Base-by-base conservation (phyloP, 2,329 filamentous ascomycete species). In the Ophiostoma novo-ulmi region DNA sequence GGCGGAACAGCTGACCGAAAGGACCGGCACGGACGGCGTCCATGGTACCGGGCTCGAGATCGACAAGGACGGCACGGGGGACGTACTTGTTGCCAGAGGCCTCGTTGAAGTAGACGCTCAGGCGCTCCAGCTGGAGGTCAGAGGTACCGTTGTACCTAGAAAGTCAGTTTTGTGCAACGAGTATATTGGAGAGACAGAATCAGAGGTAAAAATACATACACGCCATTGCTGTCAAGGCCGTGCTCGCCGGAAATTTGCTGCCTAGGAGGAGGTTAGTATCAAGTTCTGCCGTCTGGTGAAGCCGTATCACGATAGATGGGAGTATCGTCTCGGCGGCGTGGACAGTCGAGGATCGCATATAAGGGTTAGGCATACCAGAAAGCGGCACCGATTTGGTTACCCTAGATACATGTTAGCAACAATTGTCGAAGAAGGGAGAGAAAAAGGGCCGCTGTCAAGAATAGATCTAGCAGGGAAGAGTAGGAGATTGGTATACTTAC, bases 311-410 rank as follows among this genome's bases (percentile, higher is more conserved):
- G 22, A 58, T 26, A 3, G 52, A 36, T 39, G 8, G 35, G 36
- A 17, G 63, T 10, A 17, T 65, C 58, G 58, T 31, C 22, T 22
- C 52, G 10, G 52, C 1, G 52, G 22, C 22, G 52, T 14, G 8
- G 22, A 48, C 17, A 17, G n/a, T 48, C 17, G 17, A 48, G 44
- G 52, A 17, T 17, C 44, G 44, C 44, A 20, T 14, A 4, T 20
- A 48, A 11, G 44, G 39, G 52, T 22, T 22, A 22, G n/a, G 58
- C 88, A 77, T 84, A 92, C 91, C 95, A 99, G 89, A 99, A 99
- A 85, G 95, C 95, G 87, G 95, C 95, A 94, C 95, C 95, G 78
- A 98, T 97, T 92, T 99, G 95, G 91, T 99, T 99, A 89, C 95
- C 95, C 94, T 97, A 38, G 36, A 26, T 5, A 22, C 3, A 3